These are phyloP conservation scores for Selaginella moellendorffii DNA, from an alignment of 75 land plant genomes.

Conservation along the genomic window DNA sequence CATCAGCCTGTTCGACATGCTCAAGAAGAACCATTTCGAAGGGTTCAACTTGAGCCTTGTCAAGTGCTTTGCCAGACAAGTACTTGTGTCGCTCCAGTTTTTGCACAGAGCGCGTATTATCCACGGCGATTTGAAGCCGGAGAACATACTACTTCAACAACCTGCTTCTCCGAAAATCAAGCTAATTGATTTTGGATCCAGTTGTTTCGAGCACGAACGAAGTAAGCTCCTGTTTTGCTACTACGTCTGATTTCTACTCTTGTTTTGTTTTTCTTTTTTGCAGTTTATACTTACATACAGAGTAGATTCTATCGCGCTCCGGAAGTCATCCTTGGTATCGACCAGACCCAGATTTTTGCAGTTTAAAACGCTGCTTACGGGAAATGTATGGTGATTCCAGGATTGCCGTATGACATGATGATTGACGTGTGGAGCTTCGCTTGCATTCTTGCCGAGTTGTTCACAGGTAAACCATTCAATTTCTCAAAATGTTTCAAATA, in stretches of 20 bases:
- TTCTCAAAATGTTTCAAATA: too few relatives aligned
- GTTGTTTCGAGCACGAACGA: conserved; percentile 31
- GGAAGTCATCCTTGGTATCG: conserved; percentile 27
- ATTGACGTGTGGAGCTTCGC: conserved; percentile 37
- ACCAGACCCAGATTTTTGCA: not conserved
- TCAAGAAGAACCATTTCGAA: conserved; percentile 30
- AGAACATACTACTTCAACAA: conserved; percentile 29
- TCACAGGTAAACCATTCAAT: conserved; percentile 12
- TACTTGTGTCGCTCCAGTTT: conserved; percentile 20
- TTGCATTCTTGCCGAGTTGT: conserved; percentile 33
- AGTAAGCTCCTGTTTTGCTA: conserved; percentile 12
- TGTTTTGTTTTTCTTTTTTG: not conserved
- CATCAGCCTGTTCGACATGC: conserved; percentile 29
- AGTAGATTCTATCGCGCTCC: conserved; percentile 31
- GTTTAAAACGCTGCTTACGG: too few relatives aligned
- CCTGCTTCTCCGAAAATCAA: conserved; percentile 25
- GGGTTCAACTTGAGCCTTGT: conserved; percentile 25
- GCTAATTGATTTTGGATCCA: conserved; percentile 31
- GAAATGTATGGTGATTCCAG: too few relatives aligned
- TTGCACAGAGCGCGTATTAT: conserved; percentile 18
- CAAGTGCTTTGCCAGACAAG: conserved; percentile 29
- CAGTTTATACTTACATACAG: conserved; percentile 33
- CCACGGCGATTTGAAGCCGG: conserved; percentile 34
- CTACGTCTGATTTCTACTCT: not conserved
- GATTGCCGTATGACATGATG: conserved; percentile 27